Evolutionary conservation across 2,329 filamentous ascomycete genomes (phyloP).

Genomic region (Neurospora crassa): DNA sequence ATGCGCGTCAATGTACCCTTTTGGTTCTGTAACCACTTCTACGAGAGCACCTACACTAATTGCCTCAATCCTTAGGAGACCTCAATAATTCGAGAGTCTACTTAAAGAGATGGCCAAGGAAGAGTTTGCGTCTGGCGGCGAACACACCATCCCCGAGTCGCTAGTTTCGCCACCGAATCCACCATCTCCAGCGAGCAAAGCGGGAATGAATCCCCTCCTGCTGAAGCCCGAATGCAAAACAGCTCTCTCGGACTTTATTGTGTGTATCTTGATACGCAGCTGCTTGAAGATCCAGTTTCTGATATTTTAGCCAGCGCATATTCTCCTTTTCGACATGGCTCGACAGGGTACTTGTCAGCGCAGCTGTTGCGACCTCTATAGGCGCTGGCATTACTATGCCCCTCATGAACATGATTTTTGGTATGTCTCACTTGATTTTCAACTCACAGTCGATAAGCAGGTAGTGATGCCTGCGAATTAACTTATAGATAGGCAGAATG

Average conservation of each 20-base stretch:
- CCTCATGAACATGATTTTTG: conserved; percentile 51
- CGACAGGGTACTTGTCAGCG: conserved; percentile 38
- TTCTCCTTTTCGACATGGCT: conserved; percentile 44
- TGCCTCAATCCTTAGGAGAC: not conserved
- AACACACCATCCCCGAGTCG: not conserved
- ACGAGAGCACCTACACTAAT: not conserved
- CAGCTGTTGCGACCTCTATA: conserved; percentile 38
- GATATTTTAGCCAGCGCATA: conserved; percentile 23
- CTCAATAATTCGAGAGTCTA: too few relatives aligned
- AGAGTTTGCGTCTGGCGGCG: not conserved
- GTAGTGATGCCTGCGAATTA: not conserved
- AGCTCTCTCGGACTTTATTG: conserved; percentile 16
- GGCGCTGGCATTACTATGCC: conserved; percentile 47
- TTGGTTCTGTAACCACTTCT: not conserved
- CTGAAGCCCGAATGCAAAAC: conserved; percentile 17
- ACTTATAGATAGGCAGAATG: conserved; percentile 17
- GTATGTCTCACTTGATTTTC: conserved; percentile 38
- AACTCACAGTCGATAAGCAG: conserved; percentile 22
- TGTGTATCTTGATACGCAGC: conserved; percentile 4
- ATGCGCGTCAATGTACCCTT: not conserved
- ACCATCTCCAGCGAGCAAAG: not conserved
- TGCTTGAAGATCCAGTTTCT: not conserved
- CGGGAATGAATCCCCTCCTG: conserved; percentile 8
- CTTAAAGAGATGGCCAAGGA: conserved; percentile 1
- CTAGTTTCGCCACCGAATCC: not conserved